A percentile compares a stretch with the other conserved stretches of the same genome.
phyloP scores from a whole-genome alignment of 768 basidiomycete species.

The Clavulina sp. region DNA sequence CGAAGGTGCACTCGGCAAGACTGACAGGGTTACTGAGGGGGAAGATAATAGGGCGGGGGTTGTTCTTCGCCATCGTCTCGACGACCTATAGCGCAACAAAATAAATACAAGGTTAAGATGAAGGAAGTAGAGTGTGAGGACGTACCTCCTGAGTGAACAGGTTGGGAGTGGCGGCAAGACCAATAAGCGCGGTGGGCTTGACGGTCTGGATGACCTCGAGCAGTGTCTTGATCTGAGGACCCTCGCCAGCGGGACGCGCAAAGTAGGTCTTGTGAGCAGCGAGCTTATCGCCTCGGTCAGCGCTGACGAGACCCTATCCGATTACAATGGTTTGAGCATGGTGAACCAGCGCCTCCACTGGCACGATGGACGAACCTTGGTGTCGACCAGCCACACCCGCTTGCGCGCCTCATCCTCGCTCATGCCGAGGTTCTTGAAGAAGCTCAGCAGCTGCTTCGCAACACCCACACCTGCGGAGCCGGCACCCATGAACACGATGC shows the following conservation, averaged over 20 bases:
- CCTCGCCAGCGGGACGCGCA: conserved; percentile 31
- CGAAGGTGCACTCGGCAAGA: conserved; percentile 57
- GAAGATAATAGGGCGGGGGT: conserved; percentile 62
- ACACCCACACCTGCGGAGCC: conserved; percentile 89
- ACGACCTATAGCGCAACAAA: too few species aligned
- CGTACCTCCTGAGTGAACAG: conserved; percentile 63
- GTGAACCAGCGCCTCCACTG: too few species aligned
- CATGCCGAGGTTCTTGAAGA: conserved; percentile 70
- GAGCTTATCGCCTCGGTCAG: too few species aligned
- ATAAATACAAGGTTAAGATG: too few species aligned
- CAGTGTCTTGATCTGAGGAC: conserved; percentile 33
- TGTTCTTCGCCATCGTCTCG: conserved; percentile 42
- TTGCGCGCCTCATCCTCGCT: conserved; percentile 57
- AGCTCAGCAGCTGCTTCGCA: conserved; percentile 72
- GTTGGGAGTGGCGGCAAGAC: conserved; percentile 60
- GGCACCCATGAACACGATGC: conserved; percentile 84
- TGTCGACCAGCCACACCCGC: conserved; percentile 71
- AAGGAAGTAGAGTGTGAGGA: too few species aligned
- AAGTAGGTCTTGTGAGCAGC: background rate
- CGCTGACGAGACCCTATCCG: background rate
- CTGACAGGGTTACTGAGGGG: conserved; percentile 69
- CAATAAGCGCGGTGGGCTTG: conserved; percentile 70
- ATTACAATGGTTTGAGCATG: too few species aligned
- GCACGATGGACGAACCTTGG: too few species aligned
- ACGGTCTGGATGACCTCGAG: conserved; percentile 53